Conservation (phyloP, 129 eudicot genomes). For the Cynara cardunculus region DNA sequence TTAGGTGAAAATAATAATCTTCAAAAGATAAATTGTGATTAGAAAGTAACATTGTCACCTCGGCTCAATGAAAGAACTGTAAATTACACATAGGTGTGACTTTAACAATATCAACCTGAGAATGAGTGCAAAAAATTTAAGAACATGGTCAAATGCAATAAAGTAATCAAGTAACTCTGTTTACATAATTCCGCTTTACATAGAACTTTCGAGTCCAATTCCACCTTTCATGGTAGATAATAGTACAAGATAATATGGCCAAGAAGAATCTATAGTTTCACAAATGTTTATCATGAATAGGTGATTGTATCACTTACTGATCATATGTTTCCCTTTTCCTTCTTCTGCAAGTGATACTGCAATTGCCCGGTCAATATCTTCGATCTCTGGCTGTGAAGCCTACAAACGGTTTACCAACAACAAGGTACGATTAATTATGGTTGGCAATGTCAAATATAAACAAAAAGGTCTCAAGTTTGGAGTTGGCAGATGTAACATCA, state of each 20-base stretch:
- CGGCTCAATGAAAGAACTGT: neutral
- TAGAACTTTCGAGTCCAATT: neutral
- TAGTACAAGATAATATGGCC: neutral
- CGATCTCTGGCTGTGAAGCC: constrained; percentile 51
- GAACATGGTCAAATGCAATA: neutral
- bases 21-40: neutral
- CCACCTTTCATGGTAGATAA: neutral
- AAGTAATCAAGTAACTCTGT: neutral
- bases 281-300: neutral
- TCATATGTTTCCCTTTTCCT: constrained; percentile 35
- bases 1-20: neutral
- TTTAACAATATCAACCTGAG: neutral
- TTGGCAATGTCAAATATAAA: constrained; percentile 3
- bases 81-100: neutral
- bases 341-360: constrained; percentile 66
- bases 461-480: neutral
- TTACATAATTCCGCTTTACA: neutral
- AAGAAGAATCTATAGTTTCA: constrained; percentile 11
- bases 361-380: constrained; percentile 71
- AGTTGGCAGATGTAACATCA: neutral
- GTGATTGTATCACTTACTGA: constrained; percentile 43
- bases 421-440: neutral
- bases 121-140: neutral
- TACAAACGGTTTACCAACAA: constrained; percentile 21
- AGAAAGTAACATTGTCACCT: neutral